Evolutionary conservation across 768 basidiomycete genomes (phyloP).

Genomic region (Boletus subparvulus): DNA sequence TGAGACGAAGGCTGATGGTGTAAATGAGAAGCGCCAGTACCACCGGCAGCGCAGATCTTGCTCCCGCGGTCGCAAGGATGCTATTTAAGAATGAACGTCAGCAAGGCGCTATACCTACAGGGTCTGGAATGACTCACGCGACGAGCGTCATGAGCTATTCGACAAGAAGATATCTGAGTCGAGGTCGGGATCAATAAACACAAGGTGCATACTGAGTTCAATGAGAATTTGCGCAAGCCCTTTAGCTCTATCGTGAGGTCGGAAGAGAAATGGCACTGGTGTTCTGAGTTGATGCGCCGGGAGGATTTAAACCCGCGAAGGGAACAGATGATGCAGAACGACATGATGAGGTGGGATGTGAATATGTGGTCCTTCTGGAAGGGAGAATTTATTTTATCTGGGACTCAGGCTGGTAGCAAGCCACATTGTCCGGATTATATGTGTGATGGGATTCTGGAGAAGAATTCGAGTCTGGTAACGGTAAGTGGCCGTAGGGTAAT

Average conservation of each 20-base stretch:
- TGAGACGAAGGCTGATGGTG: constrained; percentile 16
- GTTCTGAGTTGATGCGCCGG: too few species aligned
- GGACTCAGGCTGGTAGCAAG: too few species aligned
- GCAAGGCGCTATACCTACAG: too few species aligned
- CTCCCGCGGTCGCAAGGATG: constrained; percentile 13
- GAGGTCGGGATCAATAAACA: neutral
- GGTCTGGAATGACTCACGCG: constrained; percentile 4
- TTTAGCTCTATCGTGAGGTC: constrained; percentile 6
- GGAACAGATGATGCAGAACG: too few species aligned
- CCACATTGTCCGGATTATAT: too few species aligned
- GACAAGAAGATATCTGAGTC: neutral
- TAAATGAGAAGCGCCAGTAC: constrained; percentile 19
- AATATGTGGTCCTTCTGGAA: too few species aligned
- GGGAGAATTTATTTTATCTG: too few species aligned
- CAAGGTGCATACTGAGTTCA: constrained; percentile 14
- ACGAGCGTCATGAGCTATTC: constrained; percentile 15
- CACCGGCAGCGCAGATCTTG: neutral
- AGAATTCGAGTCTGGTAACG: too few species aligned
- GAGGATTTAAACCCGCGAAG: too few species aligned
- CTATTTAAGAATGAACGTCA: neutral
- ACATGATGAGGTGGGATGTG: too few species aligned
- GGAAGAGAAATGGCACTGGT: neutral
- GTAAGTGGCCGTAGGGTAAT: too few species aligned
- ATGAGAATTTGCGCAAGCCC: constrained; percentile 9
- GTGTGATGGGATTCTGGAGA: too few species aligned